A percentile compares a stretch with the other conserved stretches of the same genome.
Evolutionary conservation across 2,329 filamentous ascomycete genomes (phyloP).

Genomic region (Aureobasidium subglaciale): DNA sequence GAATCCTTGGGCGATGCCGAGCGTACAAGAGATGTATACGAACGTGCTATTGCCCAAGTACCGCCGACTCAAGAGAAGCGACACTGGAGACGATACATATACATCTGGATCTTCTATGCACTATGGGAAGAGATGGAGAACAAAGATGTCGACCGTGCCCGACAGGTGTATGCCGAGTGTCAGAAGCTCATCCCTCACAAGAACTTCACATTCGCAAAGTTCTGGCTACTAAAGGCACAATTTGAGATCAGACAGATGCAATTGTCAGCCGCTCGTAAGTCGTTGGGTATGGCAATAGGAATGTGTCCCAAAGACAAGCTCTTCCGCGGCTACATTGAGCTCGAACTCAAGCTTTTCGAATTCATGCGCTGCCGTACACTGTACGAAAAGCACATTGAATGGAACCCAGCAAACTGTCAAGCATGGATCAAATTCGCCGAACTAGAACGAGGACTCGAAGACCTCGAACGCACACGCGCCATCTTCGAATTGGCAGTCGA

Average conservation of each 20-base stretch:
- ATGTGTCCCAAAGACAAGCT: conserved; percentile 95
- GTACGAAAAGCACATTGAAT: conserved; percentile 90
- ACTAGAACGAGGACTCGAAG: conserved; percentile 83
- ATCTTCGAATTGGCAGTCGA: conserved; percentile 87
- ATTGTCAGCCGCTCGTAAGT: conserved; percentile 73
- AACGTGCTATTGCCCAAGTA: conserved; percentile 89
- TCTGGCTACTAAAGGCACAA: conserved; percentile 89
- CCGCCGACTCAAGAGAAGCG: conserved; percentile 94
- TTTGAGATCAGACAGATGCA: conserved; percentile 88
- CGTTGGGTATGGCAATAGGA: conserved; percentile 81
- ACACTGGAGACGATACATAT: conserved; percentile 95
- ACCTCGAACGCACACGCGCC: conserved; percentile 76
- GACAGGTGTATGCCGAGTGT: conserved; percentile 86
- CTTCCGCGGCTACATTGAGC: conserved; percentile 86
- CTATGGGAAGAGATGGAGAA: conserved; percentile 88
- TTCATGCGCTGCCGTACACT: conserved; percentile 85
- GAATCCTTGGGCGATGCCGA: conserved; percentile 77
- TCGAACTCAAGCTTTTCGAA: conserved; percentile 90
- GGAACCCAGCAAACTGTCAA: conserved; percentile 81
- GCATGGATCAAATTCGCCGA: conserved; percentile 97
- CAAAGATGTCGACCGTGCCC: conserved; percentile 68
- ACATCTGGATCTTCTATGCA: conserved; percentile 96
- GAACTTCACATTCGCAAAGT: conserved; percentile 93
- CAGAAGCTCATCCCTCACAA: conserved; percentile 86
- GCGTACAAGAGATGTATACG: conserved; percentile 84